These are phyloP conservation scores for Lactarius hengduanensis DNA, from an alignment of 768 basidiomycete species.

Conservation along the genomic window DNA sequence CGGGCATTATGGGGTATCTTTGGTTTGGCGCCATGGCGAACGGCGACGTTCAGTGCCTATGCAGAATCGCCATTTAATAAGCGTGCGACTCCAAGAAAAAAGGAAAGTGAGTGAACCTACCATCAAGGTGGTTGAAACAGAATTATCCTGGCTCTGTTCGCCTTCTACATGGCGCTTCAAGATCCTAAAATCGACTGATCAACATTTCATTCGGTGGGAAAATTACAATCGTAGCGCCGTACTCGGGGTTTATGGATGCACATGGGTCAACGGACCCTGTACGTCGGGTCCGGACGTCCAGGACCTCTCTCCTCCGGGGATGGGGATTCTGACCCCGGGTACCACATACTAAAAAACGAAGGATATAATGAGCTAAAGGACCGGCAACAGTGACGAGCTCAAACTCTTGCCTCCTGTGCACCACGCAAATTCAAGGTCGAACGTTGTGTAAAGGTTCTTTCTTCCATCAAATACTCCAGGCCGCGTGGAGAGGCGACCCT, in stretches of 20 bases:
- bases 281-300: conserved; percentile 50
- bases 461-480: conserved; percentile 77
- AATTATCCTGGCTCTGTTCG: conserved; percentile 66
- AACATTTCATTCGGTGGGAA: conserved; percentile 31
- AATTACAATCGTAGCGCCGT: conserved; percentile 38
- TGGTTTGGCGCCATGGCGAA: conserved; percentile 71
- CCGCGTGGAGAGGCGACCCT: conserved; percentile 64
- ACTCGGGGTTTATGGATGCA: conserved; percentile 83
- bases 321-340: conserved; percentile 34
- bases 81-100: neutral
- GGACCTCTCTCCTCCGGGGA: conserved; percentile 8
- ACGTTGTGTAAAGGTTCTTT: conserved; percentile 69
- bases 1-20: conserved; percentile 64
- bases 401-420: conserved; percentile 45
- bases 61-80: conserved; percentile 2
- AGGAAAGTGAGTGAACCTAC: conserved; percentile 36
- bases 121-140: conserved; percentile 63
- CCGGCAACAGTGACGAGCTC: neutral
- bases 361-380: conserved; percentile 1
- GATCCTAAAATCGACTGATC: conserved; percentile 42
- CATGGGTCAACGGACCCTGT: conserved; percentile 64
- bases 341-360: conserved; percentile 57
- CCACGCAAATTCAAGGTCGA: conserved; percentile 58
- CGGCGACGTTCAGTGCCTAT: conserved; percentile 70
- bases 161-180: conserved; percentile 62